Percentiles rank a stretch among this genome's conserved stretches.
These are phyloP conservation scores for Bretschneidera sinensis DNA, from an alignment of 345 rosid species.

Conservation along the genomic window DNA sequence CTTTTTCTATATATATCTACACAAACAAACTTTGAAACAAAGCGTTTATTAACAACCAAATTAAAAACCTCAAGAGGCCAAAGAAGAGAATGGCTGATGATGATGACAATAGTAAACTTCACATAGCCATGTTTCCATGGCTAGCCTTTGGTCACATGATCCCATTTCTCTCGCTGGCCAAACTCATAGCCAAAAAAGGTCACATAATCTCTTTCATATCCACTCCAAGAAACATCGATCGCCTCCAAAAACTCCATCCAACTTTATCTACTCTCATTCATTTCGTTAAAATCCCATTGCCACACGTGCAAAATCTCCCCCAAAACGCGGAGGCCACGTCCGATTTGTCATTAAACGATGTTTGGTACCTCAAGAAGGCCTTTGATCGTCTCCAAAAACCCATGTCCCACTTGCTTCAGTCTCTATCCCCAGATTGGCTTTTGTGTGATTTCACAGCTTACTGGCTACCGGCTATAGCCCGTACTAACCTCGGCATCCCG, in stretches of 20 bases:
- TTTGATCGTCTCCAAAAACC: constrained; percentile 27
- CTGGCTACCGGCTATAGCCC: constrained; percentile 37
- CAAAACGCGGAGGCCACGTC: constrained; percentile 29
- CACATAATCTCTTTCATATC: constrained; percentile 28
- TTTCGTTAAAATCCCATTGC: constrained; percentile 26
- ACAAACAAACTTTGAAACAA: no score
- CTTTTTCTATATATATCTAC: no score
- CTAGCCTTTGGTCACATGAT: constrained; percentile 32
- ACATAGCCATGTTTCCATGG: no score
- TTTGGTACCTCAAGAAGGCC: constrained; percentile 34
- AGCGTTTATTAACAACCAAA: no score
- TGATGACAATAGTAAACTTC: no score
- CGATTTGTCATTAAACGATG: constrained; percentile 23
- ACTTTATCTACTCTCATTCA: constrained; percentile 19
- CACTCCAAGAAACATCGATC: constrained; percentile 26
- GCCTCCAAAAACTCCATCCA: constrained; percentile 17
- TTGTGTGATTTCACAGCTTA: constrained; percentile 34
- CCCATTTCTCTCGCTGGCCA: constrained; percentile 29
- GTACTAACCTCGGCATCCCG: constrained; percentile 8
- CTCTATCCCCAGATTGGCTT: constrained; percentile 34
- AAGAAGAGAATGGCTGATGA: no score
- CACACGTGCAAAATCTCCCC: constrained; percentile 28
- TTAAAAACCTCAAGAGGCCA: no score
- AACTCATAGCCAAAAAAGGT: constrained; percentile 33
- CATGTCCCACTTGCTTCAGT: constrained; percentile 23